These are phyloP conservation scores for Phytophthora litchii DNA, from an alignment of 352 stramenopile genomes.

Conservation along the genomic window DNA sequence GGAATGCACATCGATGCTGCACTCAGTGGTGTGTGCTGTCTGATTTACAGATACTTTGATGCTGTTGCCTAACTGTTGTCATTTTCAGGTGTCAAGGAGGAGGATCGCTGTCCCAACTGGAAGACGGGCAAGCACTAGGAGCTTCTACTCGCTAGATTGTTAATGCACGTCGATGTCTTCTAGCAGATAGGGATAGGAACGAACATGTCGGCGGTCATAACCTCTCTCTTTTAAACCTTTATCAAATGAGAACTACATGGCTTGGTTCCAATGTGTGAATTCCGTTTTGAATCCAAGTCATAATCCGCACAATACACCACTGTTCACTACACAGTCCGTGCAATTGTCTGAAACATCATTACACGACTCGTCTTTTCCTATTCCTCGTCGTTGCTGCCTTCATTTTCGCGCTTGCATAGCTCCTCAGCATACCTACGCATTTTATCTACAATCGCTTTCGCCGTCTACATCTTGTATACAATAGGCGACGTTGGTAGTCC, in stretches of 20 bases:
- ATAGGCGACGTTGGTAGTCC: constrained; percentile 25
- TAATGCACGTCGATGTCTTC: background rate
- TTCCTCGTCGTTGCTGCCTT: background rate
- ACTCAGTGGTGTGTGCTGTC: constrained; percentile 33
- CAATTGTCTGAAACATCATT: too few relatives aligned
- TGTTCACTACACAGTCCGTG: too few relatives aligned
- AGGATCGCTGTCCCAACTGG: constrained; percentile 59
- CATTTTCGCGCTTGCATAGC: constrained; percentile 5
- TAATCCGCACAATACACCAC: too few relatives aligned
- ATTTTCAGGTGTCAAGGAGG: constrained; percentile 42
- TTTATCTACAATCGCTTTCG: constrained; percentile 26
- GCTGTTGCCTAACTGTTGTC: background rate
- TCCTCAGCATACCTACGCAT: constrained; percentile 28
- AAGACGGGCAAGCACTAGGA: constrained; percentile 61
- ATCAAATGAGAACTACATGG: constrained; percentile 10
- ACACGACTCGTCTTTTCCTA: background rate
- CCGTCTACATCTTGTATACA: constrained; percentile 34
- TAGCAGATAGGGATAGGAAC: constrained; percentile 16
- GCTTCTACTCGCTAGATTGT: background rate
- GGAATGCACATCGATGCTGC: constrained; percentile 61
- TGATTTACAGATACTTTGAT: background rate
- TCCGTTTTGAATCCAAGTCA: too few relatives aligned
- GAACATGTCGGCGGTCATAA: background rate
- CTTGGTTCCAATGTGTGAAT: too few relatives aligned
- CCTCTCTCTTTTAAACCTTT: background rate